These are phyloP conservation scores for Amphibolis antarctica DNA, from an alignment of 106 monocot species.

Conservation along the genomic window DNA sequence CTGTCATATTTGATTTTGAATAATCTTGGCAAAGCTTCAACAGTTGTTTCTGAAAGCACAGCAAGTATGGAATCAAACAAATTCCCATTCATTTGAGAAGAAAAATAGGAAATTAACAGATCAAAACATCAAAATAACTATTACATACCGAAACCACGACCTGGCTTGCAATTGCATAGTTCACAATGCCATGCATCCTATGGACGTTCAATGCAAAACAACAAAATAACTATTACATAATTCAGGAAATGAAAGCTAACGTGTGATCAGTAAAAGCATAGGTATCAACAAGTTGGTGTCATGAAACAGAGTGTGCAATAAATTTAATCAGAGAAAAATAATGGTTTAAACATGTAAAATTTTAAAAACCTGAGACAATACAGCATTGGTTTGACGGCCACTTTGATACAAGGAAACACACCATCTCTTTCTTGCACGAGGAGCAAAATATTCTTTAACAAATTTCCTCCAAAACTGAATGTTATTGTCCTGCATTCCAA, in stretches of 20 bases:
- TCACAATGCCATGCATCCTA: slow-evolving; percentile 99
- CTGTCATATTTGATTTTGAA: slow-evolving; percentile 97
- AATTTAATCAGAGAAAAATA: too few species aligned
- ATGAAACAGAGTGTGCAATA: too few species aligned
- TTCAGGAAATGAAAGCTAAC: too few species aligned
- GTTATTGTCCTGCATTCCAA: slow-evolving; percentile 69
- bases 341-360: too few species aligned
- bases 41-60: slow-evolving; percentile 66
- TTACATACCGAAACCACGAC: slow-evolving; percentile 97
- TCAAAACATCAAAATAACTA: too few species aligned
- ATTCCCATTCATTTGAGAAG: not conserved
- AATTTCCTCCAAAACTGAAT: slow-evolving; percentile 38
- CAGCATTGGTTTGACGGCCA: slow-evolving; percentile 27
- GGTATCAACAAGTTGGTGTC: too few species aligned
- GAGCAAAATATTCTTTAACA: slow-evolving; percentile 28
- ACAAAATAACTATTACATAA: too few species aligned
- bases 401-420: slow-evolving; percentile 31
- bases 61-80: not conserved
- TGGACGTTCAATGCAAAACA: not conserved
- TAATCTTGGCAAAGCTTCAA: slow-evolving; percentile 87
- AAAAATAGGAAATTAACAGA: too few species aligned
- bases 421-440: slow-evolving; percentile 32
- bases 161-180: slow-evolving; percentile 89
- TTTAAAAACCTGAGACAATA: slow-evolving; percentile 23
- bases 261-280: too few species aligned